Conservation (phyloP, 2,329 filamentous ascomycete genomes). For the Xylariaceae sp. region DNA sequence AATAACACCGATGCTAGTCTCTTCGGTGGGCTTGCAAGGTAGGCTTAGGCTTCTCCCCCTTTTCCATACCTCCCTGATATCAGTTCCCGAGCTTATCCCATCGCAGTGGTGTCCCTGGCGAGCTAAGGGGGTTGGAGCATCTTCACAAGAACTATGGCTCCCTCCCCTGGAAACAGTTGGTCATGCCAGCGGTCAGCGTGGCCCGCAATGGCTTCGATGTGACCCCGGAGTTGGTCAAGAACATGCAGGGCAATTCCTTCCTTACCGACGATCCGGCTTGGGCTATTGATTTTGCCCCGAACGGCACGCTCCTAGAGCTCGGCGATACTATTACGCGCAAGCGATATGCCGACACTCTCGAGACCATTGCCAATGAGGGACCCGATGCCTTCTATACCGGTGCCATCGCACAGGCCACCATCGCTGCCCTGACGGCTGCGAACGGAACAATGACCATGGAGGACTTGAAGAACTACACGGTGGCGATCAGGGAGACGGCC, state of each 20-base stretch:
- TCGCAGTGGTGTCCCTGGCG: conserved; percentile 59
- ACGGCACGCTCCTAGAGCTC: conserved; percentile 31
- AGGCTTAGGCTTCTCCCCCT: conserved; percentile 37
- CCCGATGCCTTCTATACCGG: conserved; percentile 41
- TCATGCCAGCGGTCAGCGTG: conserved; percentile 64
- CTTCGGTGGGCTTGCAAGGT: conserved; percentile 64
- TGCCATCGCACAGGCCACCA: conserved; percentile 32
- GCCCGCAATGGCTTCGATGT: conserved; percentile 69
- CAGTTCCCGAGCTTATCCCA: conserved; percentile 1
- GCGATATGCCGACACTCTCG: conserved; percentile 51
- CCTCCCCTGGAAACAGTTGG: conserved; percentile 59
- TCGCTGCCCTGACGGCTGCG: conserved; percentile 54
- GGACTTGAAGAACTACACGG: conserved; percentile 70
- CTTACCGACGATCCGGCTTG: conserved; percentile 65
- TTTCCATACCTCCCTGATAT: not conserved
- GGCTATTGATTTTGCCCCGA: conserved; percentile 72
- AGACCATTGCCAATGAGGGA: conserved; percentile 42
- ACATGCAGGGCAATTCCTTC: conserved; percentile 62
- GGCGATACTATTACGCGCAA: conserved; percentile 39
- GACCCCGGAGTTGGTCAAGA: conserved; percentile 58
- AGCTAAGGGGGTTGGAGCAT: conserved; percentile 67
- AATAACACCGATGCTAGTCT: conserved; percentile 60
- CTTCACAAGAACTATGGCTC: conserved; percentile 63
- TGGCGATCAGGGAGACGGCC: conserved; percentile 56
- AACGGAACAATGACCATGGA: conserved; percentile 77